Percentiles rank a stretch among this genome's conserved stretches.
Conservation (phyloP, 768 basidiomycete species). For the Tricholoma hemisulphureum region DNA sequence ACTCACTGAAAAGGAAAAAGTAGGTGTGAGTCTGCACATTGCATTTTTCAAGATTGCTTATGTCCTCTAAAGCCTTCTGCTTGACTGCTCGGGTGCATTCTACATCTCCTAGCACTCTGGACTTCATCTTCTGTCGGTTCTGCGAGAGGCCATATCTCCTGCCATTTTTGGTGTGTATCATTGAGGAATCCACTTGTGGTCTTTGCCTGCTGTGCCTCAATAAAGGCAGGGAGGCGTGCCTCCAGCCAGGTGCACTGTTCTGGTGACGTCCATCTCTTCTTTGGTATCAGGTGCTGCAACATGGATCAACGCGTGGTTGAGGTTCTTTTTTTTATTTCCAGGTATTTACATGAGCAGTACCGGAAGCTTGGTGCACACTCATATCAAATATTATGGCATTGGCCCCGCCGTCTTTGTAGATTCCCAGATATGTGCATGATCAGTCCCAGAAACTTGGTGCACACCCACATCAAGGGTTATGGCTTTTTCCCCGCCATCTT, state of each 20-base stretch:
- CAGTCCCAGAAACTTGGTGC: too few species aligned
- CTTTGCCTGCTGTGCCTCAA: background rate
- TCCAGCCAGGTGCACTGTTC: background rate
- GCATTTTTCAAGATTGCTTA: background rate
- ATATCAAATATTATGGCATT: too few species aligned
- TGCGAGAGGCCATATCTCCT: background rate
- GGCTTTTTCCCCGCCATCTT: too few species aligned
- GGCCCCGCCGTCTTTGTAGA: too few species aligned
- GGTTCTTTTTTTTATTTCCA: background rate
- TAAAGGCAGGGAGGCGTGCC: background rate
- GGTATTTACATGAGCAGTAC: too few species aligned
- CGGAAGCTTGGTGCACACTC: too few species aligned
- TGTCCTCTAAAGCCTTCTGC: background rate
- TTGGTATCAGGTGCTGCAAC: background rate
- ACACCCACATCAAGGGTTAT: too few species aligned
- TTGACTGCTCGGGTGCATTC: background rate
- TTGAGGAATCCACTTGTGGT: background rate
- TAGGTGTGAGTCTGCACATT: background rate
- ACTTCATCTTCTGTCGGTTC: background rate
- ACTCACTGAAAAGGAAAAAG: background rate
- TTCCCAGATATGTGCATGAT: too few species aligned
- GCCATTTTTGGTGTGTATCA: background rate
- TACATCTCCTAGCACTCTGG: background rate
- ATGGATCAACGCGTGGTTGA: background rate
- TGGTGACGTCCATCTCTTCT: background rate